These are phyloP conservation scores for Linaria vulgaris DNA, from an alignment of 257 asterid species.

Conservation along the genomic window DNA sequence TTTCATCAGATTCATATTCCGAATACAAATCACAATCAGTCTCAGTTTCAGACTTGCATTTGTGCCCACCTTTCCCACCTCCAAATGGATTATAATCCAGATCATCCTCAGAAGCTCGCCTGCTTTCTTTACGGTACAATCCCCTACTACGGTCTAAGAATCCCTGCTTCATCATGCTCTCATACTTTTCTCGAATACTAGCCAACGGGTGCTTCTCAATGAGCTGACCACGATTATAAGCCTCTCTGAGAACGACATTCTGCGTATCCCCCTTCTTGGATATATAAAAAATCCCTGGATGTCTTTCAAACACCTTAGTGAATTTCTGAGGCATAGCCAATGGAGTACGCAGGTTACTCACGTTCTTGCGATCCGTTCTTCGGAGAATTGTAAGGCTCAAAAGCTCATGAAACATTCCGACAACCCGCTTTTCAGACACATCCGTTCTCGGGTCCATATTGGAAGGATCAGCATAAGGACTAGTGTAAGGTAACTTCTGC, in stretches of 20 bases:
- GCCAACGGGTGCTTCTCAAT: constrained; percentile 72
- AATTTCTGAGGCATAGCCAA: constrained; percentile 80
- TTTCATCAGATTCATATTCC: constrained; percentile 57
- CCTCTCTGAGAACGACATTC: constrained; percentile 84
- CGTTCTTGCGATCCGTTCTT: constrained; percentile 66
- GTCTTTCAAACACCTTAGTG: constrained; percentile 85
- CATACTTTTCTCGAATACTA: constrained; percentile 52
- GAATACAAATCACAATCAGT: constrained; percentile 43
- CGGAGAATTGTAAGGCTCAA: constrained; percentile 64
- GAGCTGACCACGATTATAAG: constrained; percentile 59
- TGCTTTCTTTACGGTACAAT: constrained; percentile 44
- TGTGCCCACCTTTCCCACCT: constrained; percentile 25
- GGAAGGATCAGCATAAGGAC: constrained; percentile 66
- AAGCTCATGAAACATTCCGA: constrained; percentile 92
- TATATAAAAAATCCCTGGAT: constrained; percentile 83
- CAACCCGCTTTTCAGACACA: constrained; percentile 82
- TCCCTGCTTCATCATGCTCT: constrained; percentile 68
- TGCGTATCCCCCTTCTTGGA: constrained; percentile 72
- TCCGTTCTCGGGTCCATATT: constrained; percentile 83
- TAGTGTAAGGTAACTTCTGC: constrained; percentile 86
- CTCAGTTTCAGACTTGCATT: constrained; percentile 50
- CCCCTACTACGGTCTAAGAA: constrained; percentile 72
- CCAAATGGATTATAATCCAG: constrained; percentile 20
- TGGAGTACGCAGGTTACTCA: constrained; percentile 76
- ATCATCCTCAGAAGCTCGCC: constrained; percentile 25